Base-by-base conservation (phyloP, 192 early-diverging fungal genomes). In the Backusella westeae region DNA sequence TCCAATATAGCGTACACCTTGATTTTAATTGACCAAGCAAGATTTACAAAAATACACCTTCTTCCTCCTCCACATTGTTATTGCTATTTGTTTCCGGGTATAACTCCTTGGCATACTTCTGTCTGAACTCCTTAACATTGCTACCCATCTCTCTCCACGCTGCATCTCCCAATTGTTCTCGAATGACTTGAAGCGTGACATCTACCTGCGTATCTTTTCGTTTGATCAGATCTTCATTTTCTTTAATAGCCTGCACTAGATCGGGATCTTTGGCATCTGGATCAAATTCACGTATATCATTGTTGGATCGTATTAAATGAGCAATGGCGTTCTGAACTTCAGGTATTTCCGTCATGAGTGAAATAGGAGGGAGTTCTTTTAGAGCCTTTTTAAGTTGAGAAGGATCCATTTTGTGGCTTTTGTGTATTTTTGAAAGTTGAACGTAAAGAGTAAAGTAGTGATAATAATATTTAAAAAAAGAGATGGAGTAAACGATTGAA, bases 211-310 rank as follows among this genome's bases (percentile, higher is more conserved):
- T 35, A 56, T 83, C 49, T 19, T 85, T 75, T 49, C 78, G 76
- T 52, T n/a, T 36, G 9, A 85, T 78, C 34, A 85, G 39, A 19
- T 74, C 59, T 34, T 74, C 72, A 65, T 85, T 85, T 44, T 85
- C 84, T 39, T 66, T 49, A 15, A 85, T 74, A 5, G 82, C 82
- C 59, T 69, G 71, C 26, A 44, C 26, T 14, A 85, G 75, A 69
- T 85, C 84, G 42, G 74, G 59, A 65, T 85, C 84, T 19, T 46
- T 44, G 8, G 41, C 34, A 35, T 80, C 53, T 10, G 82, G 77
- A 79, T 85, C 84, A 68, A 67, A 83, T 19, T 81, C 76, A 44
- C 49, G 34, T 67, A 85, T 81, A 10, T 83, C 84, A 29, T 77
- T 41, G 46, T 85, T 85, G 3, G 85, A 85, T 35, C 80, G 75